These are phyloP conservation scores for Graphilbum ipis-grandicollis DNA, from an alignment of 2,329 filamentous ascomycete species.

Conservation along the genomic window DNA sequence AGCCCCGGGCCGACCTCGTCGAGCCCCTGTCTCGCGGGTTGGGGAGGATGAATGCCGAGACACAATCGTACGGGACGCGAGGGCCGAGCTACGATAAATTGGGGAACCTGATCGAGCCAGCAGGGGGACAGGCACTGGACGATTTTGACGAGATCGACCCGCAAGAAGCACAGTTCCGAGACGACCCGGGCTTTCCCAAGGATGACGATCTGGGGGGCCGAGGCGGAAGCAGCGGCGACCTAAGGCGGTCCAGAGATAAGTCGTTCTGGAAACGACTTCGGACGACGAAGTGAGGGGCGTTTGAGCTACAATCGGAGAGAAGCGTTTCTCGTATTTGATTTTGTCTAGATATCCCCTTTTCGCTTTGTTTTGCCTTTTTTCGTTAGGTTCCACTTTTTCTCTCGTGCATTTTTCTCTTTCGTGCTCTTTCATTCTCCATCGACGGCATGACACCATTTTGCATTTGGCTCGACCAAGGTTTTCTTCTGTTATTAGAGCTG, in stretches of 20 bases:
- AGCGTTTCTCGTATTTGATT: too few relatives aligned
- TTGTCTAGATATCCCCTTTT: too few relatives aligned
- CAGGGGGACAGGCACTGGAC: slow-evolving; percentile 7
- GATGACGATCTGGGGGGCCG: slow-evolving; percentile 9
- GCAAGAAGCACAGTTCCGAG: slow-evolving; percentile 29
- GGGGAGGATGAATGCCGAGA: slow-evolving; percentile 16
- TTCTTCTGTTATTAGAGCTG: too few relatives aligned
- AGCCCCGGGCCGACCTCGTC: slow-evolving; percentile 13
- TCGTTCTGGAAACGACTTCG: slow-evolving; percentile 13
- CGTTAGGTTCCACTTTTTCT: too few relatives aligned
- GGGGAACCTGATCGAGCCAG: slow-evolving; percentile 5
- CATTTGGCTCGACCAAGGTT: too few relatives aligned
- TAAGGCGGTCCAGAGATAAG: slow-evolving; percentile 7
- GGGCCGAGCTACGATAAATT: slow-evolving; percentile 9
- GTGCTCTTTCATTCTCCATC: too few relatives aligned
- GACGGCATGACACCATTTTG: too few relatives aligned
- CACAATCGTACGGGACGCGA: background rate
- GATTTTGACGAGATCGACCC: slow-evolving; percentile 23
- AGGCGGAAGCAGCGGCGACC: slow-evolving; percentile 2
- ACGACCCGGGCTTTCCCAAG: slow-evolving; percentile 20
- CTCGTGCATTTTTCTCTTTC: too few relatives aligned
- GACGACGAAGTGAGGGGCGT: slow-evolving; percentile 9
- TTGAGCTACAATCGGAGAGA: too few relatives aligned
- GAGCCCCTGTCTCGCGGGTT: slow-evolving; percentile 15
- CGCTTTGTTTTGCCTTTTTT: too few relatives aligned